phyloP scores from a whole-genome alignment of 2,329 filamentous ascomycete genomes.

The Monosporascus sp. region DNA sequence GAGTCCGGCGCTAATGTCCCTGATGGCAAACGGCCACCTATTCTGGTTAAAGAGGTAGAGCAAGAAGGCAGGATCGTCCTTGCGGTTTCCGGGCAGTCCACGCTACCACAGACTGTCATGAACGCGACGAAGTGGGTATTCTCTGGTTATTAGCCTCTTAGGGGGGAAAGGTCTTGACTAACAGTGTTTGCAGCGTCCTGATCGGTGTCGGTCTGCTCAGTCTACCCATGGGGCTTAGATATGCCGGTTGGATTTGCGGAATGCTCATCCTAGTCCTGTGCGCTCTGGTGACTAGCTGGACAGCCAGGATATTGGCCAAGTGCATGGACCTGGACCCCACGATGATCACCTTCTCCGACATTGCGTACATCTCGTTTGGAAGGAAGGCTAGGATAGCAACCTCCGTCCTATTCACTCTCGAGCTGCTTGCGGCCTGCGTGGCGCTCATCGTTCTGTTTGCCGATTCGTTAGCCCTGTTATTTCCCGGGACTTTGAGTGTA shows the following conservation, averaged over 20 bases:
- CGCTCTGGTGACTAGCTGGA: conserved; percentile 75
- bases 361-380: conserved; percentile 88
- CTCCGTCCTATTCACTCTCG: conserved; percentile 80
- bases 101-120: conserved; percentile 89
- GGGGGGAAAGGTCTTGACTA: neutral
- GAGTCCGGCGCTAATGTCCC: conserved; percentile 39
- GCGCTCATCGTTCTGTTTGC: conserved; percentile 61
- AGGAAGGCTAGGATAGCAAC: conserved; percentile 73
- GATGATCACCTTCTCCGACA: conserved; percentile 88
- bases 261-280: conserved; percentile 68
- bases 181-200: conserved; percentile 49
- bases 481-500: conserved; percentile 61
- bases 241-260: conserved; percentile 84
- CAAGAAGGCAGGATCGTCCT: conserved; percentile 82
- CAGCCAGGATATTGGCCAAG: conserved; percentile 75
- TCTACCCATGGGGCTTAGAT: conserved; percentile 79
- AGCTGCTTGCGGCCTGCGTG: conserved; percentile 82
- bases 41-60: conserved; percentile 85
- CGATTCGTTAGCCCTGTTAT: conserved; percentile 75
- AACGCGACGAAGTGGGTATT: conserved; percentile 73
- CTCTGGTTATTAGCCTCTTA: neutral
- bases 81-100: conserved; percentile 88
- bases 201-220: conserved; percentile 88
- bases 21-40: conserved; percentile 61
- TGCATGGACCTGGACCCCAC: conserved; percentile 82